phyloP scores from a whole-genome alignment of 2,329 filamentous ascomycete species.

The Neopestalotiopsis sp. region DNA sequence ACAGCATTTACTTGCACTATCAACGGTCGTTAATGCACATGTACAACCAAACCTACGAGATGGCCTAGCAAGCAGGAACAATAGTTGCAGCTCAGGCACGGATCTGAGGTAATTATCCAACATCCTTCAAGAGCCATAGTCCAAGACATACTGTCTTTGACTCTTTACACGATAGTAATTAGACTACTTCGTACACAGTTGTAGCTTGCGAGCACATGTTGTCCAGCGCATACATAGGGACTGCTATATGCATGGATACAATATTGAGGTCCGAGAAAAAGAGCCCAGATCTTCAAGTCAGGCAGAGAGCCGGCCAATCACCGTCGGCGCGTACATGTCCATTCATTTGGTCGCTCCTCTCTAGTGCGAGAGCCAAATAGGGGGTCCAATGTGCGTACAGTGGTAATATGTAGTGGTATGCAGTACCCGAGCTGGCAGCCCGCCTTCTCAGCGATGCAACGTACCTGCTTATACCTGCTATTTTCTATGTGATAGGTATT shows the following conservation, averaged over 20 bases:
- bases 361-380: background rate
- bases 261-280: background rate
- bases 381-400: background rate
- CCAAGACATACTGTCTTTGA: background rate
- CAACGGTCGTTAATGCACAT: background rate
- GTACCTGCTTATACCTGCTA: background rate
- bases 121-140: too few species aligned
- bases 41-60: background rate
- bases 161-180: background rate
- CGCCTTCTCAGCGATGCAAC: background rate
- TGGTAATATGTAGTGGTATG: background rate
- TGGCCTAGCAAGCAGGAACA: background rate
- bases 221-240: background rate
- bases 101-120: too few species aligned
- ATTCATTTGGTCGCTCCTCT: conserved; percentile 1
- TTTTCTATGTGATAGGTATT: background rate
- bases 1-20: background rate
- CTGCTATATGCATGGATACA: conserved; percentile 1
- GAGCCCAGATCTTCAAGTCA: background rate
- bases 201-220: background rate
- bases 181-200: background rate
- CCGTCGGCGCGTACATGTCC: background rate
- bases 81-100: background rate
- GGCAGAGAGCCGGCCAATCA: background rate
- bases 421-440: conserved; percentile 1